Base-by-base conservation (phyloP, 768 basidiomycete species). In the Dentipellis fragilis region DNA sequence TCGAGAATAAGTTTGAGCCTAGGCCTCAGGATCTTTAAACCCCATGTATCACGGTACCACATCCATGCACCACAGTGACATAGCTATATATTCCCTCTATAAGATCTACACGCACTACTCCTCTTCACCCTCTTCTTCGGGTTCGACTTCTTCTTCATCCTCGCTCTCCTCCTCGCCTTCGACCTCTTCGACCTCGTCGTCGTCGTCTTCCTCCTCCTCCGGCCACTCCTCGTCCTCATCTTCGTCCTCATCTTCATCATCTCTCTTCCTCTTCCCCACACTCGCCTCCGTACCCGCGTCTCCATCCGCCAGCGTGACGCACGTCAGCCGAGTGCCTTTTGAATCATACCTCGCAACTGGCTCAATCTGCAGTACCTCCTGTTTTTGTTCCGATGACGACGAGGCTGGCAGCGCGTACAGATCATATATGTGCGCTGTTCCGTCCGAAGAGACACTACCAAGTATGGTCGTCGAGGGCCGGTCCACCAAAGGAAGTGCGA, bases 361-460 rank as follows among this genome's bases (percentile, higher is more conserved):
- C 17, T 70, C 65, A 19, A 89, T 72, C 45, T 76, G 68, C 16
- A 49, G 46, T 37, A 38, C 60, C 16, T 54, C 63, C 42, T 66
- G 58, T 22, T 54, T 60, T 48, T 60, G 59, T 16, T 63, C 59
- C 40, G 14, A 59, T 4, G 39, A 2, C 42, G 38, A 22, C 14
- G 49, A 10, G 2, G 62, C 58, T 21, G 82, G 76, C 3, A 87
- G 63, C 6, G 68, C 63, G 1, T 77, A 75, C 55, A 92, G 70
- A 66, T 93, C 85, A 67, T 85, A 93, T 17, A 93, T 64, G 59
- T 83, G 80, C 55, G 93, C 79, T 57, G 82, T 81, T 7, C 96
- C 96, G 57, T 98, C 96, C 0, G 95, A 96, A 0, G 93, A 97
- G 14, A 81, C 83, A 2, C 92, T 88, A 59, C 83, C 80, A 3